Conservation (phyloP, 768 basidiomycete genomes). For the Lactifluus echinatus region DNA sequence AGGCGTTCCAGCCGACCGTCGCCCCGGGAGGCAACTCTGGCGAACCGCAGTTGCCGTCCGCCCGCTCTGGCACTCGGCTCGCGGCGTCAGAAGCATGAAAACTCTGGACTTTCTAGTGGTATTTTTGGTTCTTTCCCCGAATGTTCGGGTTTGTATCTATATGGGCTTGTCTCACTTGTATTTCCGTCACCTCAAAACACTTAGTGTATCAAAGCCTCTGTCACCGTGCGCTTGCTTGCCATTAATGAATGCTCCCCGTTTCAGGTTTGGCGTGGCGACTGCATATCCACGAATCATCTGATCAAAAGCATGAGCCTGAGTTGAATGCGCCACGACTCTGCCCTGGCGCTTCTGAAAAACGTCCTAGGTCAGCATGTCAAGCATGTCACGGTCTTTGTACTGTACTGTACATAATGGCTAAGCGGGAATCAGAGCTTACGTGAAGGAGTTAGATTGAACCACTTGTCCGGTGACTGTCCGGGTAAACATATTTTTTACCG, state of each 20-base stretch:
- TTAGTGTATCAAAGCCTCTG: slow-evolving; percentile 5
- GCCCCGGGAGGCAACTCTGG: background rate
- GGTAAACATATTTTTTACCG: no score
- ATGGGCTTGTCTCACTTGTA: slow-evolving; percentile 10
- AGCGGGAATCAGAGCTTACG: background rate
- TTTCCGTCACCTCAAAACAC: slow-evolving; percentile 8
- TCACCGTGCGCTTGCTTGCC: background rate
- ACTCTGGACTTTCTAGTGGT: background rate
- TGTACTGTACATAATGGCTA: background rate
- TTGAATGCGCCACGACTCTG: background rate
- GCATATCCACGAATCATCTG: background rate
- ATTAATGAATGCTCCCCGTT: background rate
- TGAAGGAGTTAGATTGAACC: background rate
- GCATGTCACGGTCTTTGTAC: background rate
- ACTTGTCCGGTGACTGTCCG: background rate
- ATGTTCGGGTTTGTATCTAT: slow-evolving; percentile 13
- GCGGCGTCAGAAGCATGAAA: slow-evolving; percentile 14
- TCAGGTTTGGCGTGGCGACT: background rate
- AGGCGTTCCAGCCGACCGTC: slow-evolving; percentile 18
- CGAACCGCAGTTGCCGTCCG: slow-evolving; percentile 13
- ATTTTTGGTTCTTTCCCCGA: slow-evolving; percentile 1
- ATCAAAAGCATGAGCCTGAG: background rate
- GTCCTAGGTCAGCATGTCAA: background rate
- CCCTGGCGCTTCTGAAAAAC: background rate
- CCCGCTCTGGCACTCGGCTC: slow-evolving; percentile 18